These are phyloP conservation scores for Fusarium circinatum DNA, from an alignment of 2,329 filamentous ascomycete species.

Conservation along the genomic window DNA sequence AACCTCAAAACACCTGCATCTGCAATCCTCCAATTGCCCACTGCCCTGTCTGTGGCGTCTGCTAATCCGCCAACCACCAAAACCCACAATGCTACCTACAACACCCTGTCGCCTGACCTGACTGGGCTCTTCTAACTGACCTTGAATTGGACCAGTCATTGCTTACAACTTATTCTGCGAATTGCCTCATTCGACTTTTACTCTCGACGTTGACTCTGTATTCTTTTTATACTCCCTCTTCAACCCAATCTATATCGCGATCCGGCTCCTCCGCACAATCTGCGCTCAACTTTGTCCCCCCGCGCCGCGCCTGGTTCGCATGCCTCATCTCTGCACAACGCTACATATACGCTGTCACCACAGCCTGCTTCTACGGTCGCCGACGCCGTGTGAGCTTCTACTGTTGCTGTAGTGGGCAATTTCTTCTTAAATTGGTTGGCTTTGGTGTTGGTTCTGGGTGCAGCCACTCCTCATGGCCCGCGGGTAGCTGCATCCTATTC, in stretches of 20 bases:
- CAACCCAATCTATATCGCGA: constrained; percentile 7
- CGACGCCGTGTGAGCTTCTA: constrained; percentile 38
- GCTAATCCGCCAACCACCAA: constrained; percentile 28
- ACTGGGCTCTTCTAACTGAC: constrained; percentile 16
- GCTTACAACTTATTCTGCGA: constrained; percentile 40
- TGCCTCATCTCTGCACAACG: constrained; percentile 51
- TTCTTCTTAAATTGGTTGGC: constrained; percentile 31
- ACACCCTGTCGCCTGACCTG: constrained; percentile 41
- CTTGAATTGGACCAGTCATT: constrained; percentile 34
- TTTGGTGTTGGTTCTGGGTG: constrained; percentile 19
- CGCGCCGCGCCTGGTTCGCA: constrained; percentile 44
- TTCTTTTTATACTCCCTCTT: not conserved
- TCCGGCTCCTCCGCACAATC: constrained; percentile 29
- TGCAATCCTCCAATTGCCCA: constrained; percentile 8
- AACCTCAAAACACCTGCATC: not conserved
- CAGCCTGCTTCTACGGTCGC: constrained; percentile 38
- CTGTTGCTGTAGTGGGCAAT: constrained; percentile 35
- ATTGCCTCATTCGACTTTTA: constrained; percentile 37
- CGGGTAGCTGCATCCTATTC: constrained; percentile 43
- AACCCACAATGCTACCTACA: constrained; percentile 21
- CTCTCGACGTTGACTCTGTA: not conserved
- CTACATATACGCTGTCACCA: constrained; percentile 36
- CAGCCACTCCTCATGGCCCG: constrained; percentile 42
- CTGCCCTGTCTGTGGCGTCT: constrained; percentile 28
- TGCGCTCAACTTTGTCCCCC: constrained; percentile 23